Conservation (phyloP, 2,329 filamentous ascomycete species). For the Neurospora crassa region DNA sequence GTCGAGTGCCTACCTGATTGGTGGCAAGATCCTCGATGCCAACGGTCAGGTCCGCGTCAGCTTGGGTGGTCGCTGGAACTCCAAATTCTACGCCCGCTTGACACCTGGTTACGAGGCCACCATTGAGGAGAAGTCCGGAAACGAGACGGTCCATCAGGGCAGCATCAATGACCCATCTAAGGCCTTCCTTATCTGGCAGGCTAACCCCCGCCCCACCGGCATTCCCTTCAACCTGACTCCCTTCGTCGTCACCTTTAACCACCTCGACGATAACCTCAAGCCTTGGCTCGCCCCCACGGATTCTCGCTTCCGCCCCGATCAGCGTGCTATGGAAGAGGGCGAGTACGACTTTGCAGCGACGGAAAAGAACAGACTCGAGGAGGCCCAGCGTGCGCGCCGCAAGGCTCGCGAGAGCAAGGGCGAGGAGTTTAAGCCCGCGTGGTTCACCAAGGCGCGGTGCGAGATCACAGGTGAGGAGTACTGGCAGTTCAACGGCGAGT, state of each 20-base stretch:
- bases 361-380: constrained; percentile 91
- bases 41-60: constrained; percentile 77
- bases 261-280: constrained; percentile 71
- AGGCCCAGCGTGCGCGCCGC: constrained; percentile 74
- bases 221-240: constrained; percentile 97
- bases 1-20: constrained; percentile 78
- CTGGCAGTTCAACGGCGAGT: constrained; percentile 82
- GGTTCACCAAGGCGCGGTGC: constrained; percentile 69
- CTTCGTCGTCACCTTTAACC: constrained; percentile 90
- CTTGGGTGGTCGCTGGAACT: constrained; percentile 93
- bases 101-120: constrained; percentile 82
- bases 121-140: constrained; percentile 48
- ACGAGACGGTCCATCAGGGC: constrained; percentile 31
- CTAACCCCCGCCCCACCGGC: constrained; percentile 65
- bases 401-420: constrained; percentile 65
- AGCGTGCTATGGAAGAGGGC: constrained; percentile 98
- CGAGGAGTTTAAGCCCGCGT: constrained; percentile 73
- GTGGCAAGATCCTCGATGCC: constrained; percentile 74
- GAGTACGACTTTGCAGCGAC: constrained; percentile 86
- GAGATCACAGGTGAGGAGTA: constrained; percentile 77
- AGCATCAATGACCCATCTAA: constrained; percentile 57
- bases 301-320: constrained; percentile 84
- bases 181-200: constrained; percentile 90
- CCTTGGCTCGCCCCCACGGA: constrained; percentile 83
- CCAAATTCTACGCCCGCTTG: constrained; percentile 86